Percentiles rank a stretch among this genome's conserved stretches.
phyloP scores from a whole-genome alignment of 805 yeast species.

The Pichia insulana region DNA sequence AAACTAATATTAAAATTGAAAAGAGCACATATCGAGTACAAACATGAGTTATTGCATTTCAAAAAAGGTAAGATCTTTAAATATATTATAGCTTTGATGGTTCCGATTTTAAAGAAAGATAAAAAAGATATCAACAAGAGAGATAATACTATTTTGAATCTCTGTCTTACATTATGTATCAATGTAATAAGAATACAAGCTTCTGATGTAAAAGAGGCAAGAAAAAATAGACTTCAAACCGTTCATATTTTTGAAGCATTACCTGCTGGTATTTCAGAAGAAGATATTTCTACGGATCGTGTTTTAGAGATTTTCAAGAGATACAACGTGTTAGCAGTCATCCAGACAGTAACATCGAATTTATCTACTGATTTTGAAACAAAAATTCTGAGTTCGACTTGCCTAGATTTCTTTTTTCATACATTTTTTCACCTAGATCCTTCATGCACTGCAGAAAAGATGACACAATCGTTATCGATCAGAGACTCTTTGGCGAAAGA shows the following conservation, averaged over 20 bases:
- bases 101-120: slow-evolving; percentile 47
- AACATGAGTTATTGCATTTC: slow-evolving; percentile 52
- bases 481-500: not conserved
- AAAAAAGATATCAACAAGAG: slow-evolving; percentile 52
- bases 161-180: slow-evolving; percentile 66
- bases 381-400: slow-evolving; percentile 47
- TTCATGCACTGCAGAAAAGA: slow-evolving; percentile 14
- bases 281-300: slow-evolving; percentile 59
- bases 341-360: slow-evolving; percentile 63
- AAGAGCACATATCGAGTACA: slow-evolving; percentile 62
- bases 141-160: slow-evolving; percentile 63
- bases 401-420: slow-evolving; percentile 63
- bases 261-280: slow-evolving; percentile 49
- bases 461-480: too few relatives aligned
- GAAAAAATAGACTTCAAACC: slow-evolving; percentile 16
- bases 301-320: slow-evolving; percentile 51
- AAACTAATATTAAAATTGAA: slow-evolving; percentile 57
- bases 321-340: slow-evolving; percentile 64
- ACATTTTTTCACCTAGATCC: slow-evolving; percentile 50
- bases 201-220: slow-evolving; percentile 37
- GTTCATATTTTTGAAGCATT: slow-evolving; percentile 30
- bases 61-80: slow-evolving; percentile 54
- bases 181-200: slow-evolving; percentile 77
- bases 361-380: slow-evolving; percentile 57
- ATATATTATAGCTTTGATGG: slow-evolving; percentile 60